These are phyloP conservation scores for Jamesozyma rosinii DNA, from an alignment of 805 yeast species.

Conservation along the genomic window DNA sequence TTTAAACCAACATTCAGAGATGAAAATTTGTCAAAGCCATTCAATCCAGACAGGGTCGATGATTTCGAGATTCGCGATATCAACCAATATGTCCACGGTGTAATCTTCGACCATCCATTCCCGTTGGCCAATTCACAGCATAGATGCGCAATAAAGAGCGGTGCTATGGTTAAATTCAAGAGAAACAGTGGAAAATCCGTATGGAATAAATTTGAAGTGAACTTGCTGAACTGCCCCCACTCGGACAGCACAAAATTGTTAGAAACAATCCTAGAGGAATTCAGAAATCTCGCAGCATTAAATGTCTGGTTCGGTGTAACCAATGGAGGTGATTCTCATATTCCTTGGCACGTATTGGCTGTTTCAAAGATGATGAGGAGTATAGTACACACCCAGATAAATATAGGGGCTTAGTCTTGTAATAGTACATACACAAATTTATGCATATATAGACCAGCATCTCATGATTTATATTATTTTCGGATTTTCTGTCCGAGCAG, in stretches of 20 bases:
- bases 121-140: slow-evolving; percentile 65
- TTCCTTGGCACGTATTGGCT: slow-evolving; percentile 69
- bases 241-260: slow-evolving; percentile 50
- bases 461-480: too few relatives aligned
- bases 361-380: slow-evolving; percentile 53
- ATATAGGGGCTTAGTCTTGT: slow-evolving; percentile 1
- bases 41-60: slow-evolving; percentile 15
- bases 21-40: slow-evolving; percentile 11
- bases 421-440: not conserved
- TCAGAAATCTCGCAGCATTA: slow-evolving; percentile 43
- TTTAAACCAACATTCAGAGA: slow-evolving; percentile 30
- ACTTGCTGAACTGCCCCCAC: slow-evolving; percentile 63
- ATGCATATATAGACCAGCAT: too few relatives aligned
- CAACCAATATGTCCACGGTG: slow-evolving; percentile 44
- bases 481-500: too few relatives aligned
- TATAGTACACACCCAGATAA: slow-evolving; percentile 50
- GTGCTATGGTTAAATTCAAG: slow-evolving; percentile 45
- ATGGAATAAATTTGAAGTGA: slow-evolving; percentile 46
- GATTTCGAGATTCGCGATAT: slow-evolving; percentile 39
- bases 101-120: slow-evolving; percentile 49
- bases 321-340: slow-evolving; percentile 31
- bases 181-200: slow-evolving; percentile 17
- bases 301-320: slow-evolving; percentile 33
- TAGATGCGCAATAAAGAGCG: slow-evolving; percentile 60
- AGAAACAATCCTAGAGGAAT: slow-evolving; percentile 49